Evolutionary conservation across 345 rosid species (phyloP).

Genomic region (Hirschfeldia incana): DNA sequence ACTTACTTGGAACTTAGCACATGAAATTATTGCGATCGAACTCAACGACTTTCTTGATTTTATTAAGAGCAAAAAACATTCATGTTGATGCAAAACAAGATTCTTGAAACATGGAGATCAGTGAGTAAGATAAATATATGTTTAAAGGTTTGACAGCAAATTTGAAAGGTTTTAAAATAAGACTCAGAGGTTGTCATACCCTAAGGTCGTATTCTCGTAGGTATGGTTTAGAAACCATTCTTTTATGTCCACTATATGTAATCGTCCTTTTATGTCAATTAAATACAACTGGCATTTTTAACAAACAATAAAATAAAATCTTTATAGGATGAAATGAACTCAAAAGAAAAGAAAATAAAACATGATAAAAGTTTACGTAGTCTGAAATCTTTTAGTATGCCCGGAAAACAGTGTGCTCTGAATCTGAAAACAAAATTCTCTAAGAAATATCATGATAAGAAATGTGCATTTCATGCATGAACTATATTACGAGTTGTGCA

Average conservation of each 20-base stretch:
- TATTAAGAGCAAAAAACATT: background rate
- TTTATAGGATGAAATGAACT: background rate
- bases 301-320: too few relatives aligned
- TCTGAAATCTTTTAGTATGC: too few relatives aligned
- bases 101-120: background rate
- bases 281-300: background rate
- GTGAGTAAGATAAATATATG: background rate
- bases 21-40: background rate
- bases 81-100: background rate
- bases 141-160: background rate
- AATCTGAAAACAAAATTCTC: too few relatives aligned
- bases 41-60: background rate
- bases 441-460: too few relatives aligned
- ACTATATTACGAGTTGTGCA: background rate
- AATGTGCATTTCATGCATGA: too few relatives aligned
- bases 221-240: background rate
- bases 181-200: background rate
- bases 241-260: background rate
- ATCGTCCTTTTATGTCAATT: background rate
- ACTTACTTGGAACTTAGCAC: background rate
- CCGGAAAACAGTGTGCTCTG: too few relatives aligned
- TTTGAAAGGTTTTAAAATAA: background rate
- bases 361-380: background rate
- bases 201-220: background rate
- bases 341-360: background rate